A percentile compares a stretch with the other conserved stretches of the same genome.
These are phyloP conservation scores for Diplocarpon mali DNA, from an alignment of 2,329 filamentous ascomycete species.

Conservation along the genomic window DNA sequence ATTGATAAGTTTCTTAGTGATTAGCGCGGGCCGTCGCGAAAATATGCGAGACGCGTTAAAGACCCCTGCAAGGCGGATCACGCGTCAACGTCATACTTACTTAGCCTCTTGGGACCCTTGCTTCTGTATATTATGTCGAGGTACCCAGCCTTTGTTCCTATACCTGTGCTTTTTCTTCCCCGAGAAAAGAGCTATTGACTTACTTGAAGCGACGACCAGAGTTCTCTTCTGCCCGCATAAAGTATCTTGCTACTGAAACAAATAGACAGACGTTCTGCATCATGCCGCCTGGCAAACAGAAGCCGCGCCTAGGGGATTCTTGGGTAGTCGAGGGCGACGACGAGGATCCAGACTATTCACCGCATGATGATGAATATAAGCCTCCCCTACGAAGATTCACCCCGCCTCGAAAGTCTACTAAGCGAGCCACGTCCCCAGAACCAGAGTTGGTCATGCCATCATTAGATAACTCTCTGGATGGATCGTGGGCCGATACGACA, in stretches of 20 bases:
- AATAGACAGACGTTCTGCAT: neutral
- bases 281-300: constrained; percentile 18
- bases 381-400: constrained; percentile 7
- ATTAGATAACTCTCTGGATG: constrained; percentile 24
- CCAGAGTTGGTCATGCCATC: constrained; percentile 28
- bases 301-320: constrained; percentile 23
- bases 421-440: constrained; percentile 21
- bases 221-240: no score
- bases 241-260: no score
- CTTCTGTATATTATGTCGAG: no score
- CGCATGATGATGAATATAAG: constrained; percentile 13
- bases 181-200: neutral
- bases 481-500: constrained; percentile 20
- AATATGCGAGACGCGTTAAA: neutral
- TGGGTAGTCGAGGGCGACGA: constrained; percentile 26
- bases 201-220: neutral
- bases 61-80: constrained; percentile 10
- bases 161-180: no score
- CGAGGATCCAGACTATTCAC: constrained; percentile 15
- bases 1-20: no score
- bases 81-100: neutral
- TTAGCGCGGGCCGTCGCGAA: no score
- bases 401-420: constrained; percentile 15
- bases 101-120: neutral
- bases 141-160: no score